Base-by-base conservation (phyloP, 495 filamentous ascomycete genomes). In the Aspergillus ellipticus region DNA sequence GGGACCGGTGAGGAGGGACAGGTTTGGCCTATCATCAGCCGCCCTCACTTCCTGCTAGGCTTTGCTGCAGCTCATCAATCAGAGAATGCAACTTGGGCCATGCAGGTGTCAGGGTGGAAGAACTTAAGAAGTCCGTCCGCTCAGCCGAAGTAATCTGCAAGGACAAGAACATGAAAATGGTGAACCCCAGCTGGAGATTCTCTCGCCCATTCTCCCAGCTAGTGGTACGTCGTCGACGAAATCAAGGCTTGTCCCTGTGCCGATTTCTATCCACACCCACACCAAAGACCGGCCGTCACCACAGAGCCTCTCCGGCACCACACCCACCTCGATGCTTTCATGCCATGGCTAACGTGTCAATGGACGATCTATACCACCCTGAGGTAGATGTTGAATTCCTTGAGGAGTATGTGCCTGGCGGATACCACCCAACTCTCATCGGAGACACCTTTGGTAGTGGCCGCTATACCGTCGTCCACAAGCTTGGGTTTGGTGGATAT, bases 401-500 rank as follows among this genome's bases (percentile, higher is more conserved):
- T 21, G 61, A 64, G 54, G 31, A 58, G 29, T 76, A 75, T 58
- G 56, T 64, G 20, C 58, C 58, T 19, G 90, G 89, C 59, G 89
- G 89, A 48, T 92, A 92, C 68, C 90, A 94, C 63, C 89, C 89
- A 3, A 89, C 91, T 7, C 75, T 79, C 46, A 82, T 92, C 49
- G 89, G 89, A 54, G 89, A 92, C 71, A 84, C 84, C 60, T 92
- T 92, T 76, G 90, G 90, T 61, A 83, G 89, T 65, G 88, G 89
- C 48, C 86, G 88, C 68, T 94, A 94, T 73, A 90, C 86, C 2
- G 82, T 93, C 31, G 83, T 92, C 60, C 85, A 89, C 64, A 94
- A 94, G 75, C 79, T 94, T 24, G 89, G 89, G 9, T 92, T 88
- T 87, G 89, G 89, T 59, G 88, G 90, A 63, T 92, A 92, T 74